Base-by-base conservation (phyloP, 1,139 yeast species). In the Pichia norvegensis region DNA sequence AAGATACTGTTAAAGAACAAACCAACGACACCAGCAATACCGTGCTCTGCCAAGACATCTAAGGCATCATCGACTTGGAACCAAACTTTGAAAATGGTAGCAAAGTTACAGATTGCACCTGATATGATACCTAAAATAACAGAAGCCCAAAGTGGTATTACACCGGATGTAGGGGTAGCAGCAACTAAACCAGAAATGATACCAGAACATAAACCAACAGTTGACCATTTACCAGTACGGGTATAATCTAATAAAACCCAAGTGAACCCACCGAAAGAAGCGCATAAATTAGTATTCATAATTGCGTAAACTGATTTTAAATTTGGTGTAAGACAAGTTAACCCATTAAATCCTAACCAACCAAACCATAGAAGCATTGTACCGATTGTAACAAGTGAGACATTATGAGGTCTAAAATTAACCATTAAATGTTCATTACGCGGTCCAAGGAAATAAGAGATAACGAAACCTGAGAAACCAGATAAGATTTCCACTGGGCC, bases 41-140 rank as follows among this genome's bases (percentile, higher is more conserved):
- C 97, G 82, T 92, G 98, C 78, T 90, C 97, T 21, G 97, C 97
- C 64, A 92, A 76, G 43, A 90, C 83, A 81, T 92, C 97, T 59
- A 92, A 73, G 4, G 97, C 82, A 67, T 92, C 98, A 64, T 92
- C 97, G 48, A 88, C 92, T 50, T 75, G 76, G 46, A 84, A 69
- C 51, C 86, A 67, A 62, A 85, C 87, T 68, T 92, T 92, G 64
- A 92, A 68, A 61, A 87, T 85, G 46, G 97, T 90, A 47, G 95
- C 72, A 61, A 85, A 85, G 71, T 92, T 90, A 76, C 97, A 92
- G 38, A 84, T 78, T 16, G 81, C 67, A 31, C 96, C 95, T 0
- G 97, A 73, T 1, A 78, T 76, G 29, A 86, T 71, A 4, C 97
- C 97, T 52, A 90, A 77, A 29, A 88, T 72, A 10, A 88, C 85